Evolutionary conservation across 1,139 yeast genomes (phyloP), one percentile per base, ranked within the genome.

Genomic region (Kodamaea plutei): DNA sequence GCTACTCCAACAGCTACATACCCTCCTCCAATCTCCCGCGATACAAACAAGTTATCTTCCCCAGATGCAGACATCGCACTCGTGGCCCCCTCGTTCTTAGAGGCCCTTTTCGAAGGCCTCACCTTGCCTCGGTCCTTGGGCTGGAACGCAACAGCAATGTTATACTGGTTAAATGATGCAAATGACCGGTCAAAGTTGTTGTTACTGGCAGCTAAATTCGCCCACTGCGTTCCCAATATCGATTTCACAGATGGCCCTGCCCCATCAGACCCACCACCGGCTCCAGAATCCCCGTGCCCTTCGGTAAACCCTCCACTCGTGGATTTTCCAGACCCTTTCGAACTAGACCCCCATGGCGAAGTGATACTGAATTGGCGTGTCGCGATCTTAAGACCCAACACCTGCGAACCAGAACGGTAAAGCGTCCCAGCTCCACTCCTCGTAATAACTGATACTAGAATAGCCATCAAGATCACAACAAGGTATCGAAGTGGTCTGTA

Each of bases 1-100:
- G 96, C 91, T 2, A 91, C 96, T 7, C 96, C 97, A 6, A 85
- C 69, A 0, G 89, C 77, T 2, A 82, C 51, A 23, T 69, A 68
- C 3, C 64, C 69, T 7, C 74, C 68, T 8, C 61, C 63, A 13
- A 54, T 50, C 15, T 60, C 50, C 6, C 61, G 55, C 5, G 79
- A 65, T 21, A 78, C 67, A 44, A 89, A 80, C 47, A 74, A 82
- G 45, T 87, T 84, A 54, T 89, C 98, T 51, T 89, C 96, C 4
- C 97, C 98, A 2, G 91, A 72, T 3, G 84, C 79, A 1, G 85
- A 79, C 24, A 52, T 38, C 2, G 72, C 72, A 2, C 71, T 61
- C 14, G 54, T 45, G 12, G 57, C 45, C 34, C 59, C 57, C 23
- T 47, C 44, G 33, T 58, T 47, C 26, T 57, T 59, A 8, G 8